Conservation (phyloP, 1,139 yeast genomes). For the Kazachstania sp. region DNA sequence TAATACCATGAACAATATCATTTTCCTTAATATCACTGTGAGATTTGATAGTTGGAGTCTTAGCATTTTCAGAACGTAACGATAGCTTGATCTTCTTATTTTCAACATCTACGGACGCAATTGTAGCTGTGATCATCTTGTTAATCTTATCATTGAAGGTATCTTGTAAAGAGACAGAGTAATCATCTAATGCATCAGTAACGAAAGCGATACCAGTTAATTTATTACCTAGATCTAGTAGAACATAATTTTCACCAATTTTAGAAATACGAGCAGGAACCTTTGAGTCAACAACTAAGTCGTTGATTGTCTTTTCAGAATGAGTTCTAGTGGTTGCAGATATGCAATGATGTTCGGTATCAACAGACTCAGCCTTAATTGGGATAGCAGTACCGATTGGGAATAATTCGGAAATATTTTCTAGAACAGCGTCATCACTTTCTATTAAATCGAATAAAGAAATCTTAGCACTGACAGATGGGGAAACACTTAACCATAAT, state of each 20-base stretch:
- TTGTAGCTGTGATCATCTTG: constrained; percentile 54
- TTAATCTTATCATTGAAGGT: constrained; percentile 40
- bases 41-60: constrained; percentile 44
- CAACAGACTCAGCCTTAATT: constrained; percentile 49
- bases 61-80: constrained; percentile 45
- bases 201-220: constrained; percentile 59
- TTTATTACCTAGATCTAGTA: constrained; percentile 57
- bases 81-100: constrained; percentile 56
- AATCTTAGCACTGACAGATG: constrained; percentile 58
- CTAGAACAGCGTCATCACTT: constrained; percentile 37
- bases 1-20: constrained; percentile 67
- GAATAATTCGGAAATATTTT: constrained; percentile 45
- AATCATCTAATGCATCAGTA: constrained; percentile 75
- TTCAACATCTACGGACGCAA: constrained; percentile 48
- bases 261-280: constrained; percentile 62
- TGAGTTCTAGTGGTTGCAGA: constrained; percentile 44
- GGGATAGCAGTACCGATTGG: constrained; percentile 67
- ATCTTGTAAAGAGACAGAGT: constrained; percentile 45
- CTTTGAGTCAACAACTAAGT: constrained; percentile 48
- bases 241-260: constrained; percentile 51
- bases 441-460: constrained; percentile 58
- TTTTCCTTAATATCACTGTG: constrained; percentile 58
- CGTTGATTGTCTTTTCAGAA: constrained; percentile 38
- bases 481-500: constrained; percentile 65
- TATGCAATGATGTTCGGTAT: constrained; percentile 44